Percentiles rank a stretch among this genome's conserved stretches.
These are phyloP conservation scores for Coriaria nepalensis DNA, from an alignment of 306 rosid species.

Conservation along the genomic window DNA sequence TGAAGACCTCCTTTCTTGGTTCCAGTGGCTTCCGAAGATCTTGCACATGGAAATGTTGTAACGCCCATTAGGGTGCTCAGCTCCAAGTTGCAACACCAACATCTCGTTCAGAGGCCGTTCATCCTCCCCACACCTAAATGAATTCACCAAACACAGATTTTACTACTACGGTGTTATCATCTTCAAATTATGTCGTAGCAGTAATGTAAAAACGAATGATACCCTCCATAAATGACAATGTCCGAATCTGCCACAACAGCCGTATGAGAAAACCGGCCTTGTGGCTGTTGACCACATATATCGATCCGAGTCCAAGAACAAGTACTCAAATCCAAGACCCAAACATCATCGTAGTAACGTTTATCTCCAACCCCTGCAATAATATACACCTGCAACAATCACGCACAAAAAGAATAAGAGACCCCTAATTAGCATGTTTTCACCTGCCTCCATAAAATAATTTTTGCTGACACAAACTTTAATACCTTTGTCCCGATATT, in stretches of 20 bases:
- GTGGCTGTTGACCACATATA: conserved; percentile 63
- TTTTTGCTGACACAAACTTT: no score
- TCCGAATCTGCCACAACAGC: conserved; percentile 62
- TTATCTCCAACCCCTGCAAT: conserved; percentile 95
- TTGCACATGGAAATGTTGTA: conserved; percentile 62
- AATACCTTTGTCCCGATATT: conserved; percentile 59
- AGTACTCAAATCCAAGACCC: conserved; percentile 68
- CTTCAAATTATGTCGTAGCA: neutral
- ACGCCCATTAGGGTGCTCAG: conserved; percentile 45
- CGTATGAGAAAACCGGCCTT: conserved; percentile 88
- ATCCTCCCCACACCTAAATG: conserved; percentile 79
- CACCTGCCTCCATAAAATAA: no score
- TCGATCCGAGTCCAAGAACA: conserved; percentile 74
- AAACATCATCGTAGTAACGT: conserved; percentile 67
- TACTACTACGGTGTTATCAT: no score
- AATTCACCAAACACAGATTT: neutral
- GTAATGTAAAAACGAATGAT: conserved; percentile 6
- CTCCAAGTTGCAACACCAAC: conserved; percentile 74
- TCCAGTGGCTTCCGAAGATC: conserved; percentile 64
- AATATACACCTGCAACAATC: conserved; percentile 43
- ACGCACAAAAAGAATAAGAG: no score
- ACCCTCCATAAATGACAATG: conserved; percentile 90
- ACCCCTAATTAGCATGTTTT: no score
- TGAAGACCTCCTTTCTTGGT: conserved; percentile 31
- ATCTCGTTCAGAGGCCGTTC: conserved; percentile 85